A percentile compares a stretch with the other conserved stretches of the same genome.
phyloP scores from a whole-genome alignment of 345 rosid species.

The Mercurialis annua region DNA sequence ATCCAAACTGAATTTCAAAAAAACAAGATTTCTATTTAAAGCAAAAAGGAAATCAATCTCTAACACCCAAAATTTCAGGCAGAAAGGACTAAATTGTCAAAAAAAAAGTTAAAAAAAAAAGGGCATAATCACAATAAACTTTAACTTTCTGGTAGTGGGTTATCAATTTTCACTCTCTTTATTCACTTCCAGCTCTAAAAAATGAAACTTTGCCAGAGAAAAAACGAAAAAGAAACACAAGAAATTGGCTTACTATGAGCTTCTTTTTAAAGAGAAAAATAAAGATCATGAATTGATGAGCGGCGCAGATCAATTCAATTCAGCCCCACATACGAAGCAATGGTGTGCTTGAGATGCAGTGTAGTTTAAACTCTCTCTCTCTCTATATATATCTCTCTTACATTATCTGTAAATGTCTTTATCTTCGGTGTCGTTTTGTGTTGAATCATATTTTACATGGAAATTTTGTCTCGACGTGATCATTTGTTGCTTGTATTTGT shows the following conservation, averaged over 20 bases:
- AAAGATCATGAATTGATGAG: neutral
- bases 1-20: constrained; percentile 17
- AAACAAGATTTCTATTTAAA: constrained; percentile 12
- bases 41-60: constrained; percentile 6
- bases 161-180: constrained; percentile 2
- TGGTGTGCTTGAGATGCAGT: too few species aligned
- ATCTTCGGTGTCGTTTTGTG: constrained; percentile 3
- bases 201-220: constrained; percentile 9
- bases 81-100: constrained; percentile 12
- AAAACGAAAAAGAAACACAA: neutral
- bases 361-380: too few species aligned
- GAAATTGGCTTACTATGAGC: constrained; percentile 9
- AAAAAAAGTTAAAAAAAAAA: neutral
- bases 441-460: neutral
- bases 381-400: too few species aligned
- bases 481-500: neutral
- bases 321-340: too few species aligned
- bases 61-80: neutral
- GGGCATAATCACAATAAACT: constrained; percentile 7
- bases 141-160: constrained; percentile 13
- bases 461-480: constrained; percentile 12
- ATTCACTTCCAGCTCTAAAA: constrained; percentile 9
- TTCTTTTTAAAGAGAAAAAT: constrained; percentile 15
- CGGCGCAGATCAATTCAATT: neutral
- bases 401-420: too few species aligned